Conservation (phyloP, 345 rosid species). For the Cochlearia excelsa region DNA sequence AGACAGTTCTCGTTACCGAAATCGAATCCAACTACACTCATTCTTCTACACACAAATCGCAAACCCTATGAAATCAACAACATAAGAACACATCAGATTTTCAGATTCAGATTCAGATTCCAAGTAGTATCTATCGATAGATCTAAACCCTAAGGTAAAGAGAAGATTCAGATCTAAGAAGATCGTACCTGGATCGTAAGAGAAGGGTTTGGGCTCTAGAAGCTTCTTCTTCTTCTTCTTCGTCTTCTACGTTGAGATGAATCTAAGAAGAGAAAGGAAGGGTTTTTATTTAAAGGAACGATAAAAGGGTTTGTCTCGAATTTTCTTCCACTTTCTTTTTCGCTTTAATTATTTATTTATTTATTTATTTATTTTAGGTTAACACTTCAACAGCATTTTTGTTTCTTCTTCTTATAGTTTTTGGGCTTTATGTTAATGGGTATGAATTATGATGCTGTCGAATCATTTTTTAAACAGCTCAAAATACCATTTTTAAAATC, state of each 20-base stretch:
- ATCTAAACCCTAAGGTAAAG: background rate
- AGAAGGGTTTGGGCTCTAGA: slow-evolving; percentile 20
- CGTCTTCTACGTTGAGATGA: background rate
- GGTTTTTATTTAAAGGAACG: background rate
- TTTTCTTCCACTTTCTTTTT: slow-evolving; percentile 23
- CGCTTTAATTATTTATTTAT: background rate
- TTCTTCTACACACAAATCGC: slow-evolving; percentile 25
- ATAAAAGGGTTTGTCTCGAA: slow-evolving; percentile 31
- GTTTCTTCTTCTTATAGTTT: background rate
- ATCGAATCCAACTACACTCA: slow-evolving; percentile 99
- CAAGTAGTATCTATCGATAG: too few relatives aligned
- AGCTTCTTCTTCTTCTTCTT: slow-evolving; percentile 11
- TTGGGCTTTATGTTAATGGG: too few relatives aligned
- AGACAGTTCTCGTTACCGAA: slow-evolving; percentile 92
- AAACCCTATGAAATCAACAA: background rate
- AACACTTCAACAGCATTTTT: background rate
- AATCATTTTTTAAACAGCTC: too few relatives aligned
- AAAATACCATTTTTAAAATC: too few relatives aligned
- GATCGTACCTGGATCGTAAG: slow-evolving; percentile 38
- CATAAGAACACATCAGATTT: too few relatives aligned
- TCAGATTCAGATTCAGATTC: too few relatives aligned
- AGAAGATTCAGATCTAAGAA: slow-evolving; percentile 28
- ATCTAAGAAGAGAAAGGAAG: background rate
- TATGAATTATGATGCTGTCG: too few relatives aligned
- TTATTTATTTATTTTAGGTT: too few relatives aligned